Percentiles rank a stretch among this genome's conserved stretches.
Evolutionary conservation across 495 filamentous ascomycete genomes (phyloP).

Genomic region (Friedmanniomyces simplex): DNA sequence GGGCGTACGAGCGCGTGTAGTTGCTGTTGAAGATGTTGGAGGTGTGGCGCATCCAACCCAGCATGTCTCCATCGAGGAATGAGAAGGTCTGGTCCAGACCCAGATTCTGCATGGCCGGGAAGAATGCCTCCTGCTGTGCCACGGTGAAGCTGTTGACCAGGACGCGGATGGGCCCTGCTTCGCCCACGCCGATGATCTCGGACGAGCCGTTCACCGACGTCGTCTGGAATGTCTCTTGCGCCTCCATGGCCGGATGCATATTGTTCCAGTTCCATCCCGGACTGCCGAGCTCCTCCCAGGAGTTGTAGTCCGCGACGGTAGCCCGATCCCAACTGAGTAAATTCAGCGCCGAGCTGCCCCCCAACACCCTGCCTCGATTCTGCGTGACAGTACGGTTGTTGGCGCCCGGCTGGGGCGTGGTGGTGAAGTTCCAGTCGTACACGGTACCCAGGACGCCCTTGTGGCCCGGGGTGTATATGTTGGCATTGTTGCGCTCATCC

Average conservation of each 20-base stretch:
- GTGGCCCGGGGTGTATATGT: slow-evolving; percentile 20
- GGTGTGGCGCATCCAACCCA: slow-evolving; percentile 34
- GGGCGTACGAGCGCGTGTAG: slow-evolving; percentile 33
- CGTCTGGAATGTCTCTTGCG: slow-evolving; percentile 11
- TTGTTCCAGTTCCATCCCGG: slow-evolving; percentile 15
- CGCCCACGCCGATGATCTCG: neutral
- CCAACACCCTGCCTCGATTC: slow-evolving; percentile 23
- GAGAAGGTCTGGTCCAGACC: slow-evolving; percentile 28
- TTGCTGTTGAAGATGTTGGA: slow-evolving; percentile 29
- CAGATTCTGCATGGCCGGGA: slow-evolving; percentile 27
- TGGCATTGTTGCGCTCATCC: slow-evolving; percentile 10
- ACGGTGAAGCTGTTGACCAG: slow-evolving; percentile 29
- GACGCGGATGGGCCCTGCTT: slow-evolving; percentile 1
- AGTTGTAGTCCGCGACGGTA: slow-evolving; percentile 8
- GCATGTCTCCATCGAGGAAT: slow-evolving; percentile 30
- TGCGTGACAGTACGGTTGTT: slow-evolving; percentile 12
- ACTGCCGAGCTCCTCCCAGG: slow-evolving; percentile 15
- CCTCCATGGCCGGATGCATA: slow-evolving; percentile 9
- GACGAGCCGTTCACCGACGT: neutral
- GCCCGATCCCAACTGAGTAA: slow-evolving; percentile 8
- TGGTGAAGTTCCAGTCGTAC: slow-evolving; percentile 27
- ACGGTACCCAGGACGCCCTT: slow-evolving; percentile 10
- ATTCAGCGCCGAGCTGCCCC: slow-evolving; percentile 17
- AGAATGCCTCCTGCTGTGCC: slow-evolving; percentile 22
- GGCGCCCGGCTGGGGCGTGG: slow-evolving; percentile 16